Conservation (phyloP, 306 rosid species). For the Citrullus colocynthis region DNA sequence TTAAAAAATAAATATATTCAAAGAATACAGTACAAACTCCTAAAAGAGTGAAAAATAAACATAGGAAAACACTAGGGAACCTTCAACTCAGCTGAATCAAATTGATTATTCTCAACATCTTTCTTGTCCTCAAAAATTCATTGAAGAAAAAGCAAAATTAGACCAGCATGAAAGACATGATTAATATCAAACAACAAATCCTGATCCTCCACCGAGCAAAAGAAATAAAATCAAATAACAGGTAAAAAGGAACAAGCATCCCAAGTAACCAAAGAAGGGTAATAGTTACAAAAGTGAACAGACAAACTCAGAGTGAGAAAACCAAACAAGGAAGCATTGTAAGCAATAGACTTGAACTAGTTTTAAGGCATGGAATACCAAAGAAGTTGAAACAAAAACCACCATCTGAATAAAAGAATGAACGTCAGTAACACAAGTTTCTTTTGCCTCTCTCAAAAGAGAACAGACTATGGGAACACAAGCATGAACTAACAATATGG, state of each 20-base stretch:
- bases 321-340: neutral
- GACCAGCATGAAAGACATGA: neutral
- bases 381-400: neutral
- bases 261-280: neutral
- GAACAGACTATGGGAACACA: neutral
- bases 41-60: neutral
- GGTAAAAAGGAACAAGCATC: neutral
- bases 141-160: conserved; percentile 5
- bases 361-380: neutral
- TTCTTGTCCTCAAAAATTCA: neutral
- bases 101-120: neutral
- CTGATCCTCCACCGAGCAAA: neutral
- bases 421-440: neutral
- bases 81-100: neutral
- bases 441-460: neutral
- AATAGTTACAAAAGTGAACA: neutral
- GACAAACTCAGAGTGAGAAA: neutral
- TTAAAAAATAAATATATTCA: neutral
- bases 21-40: neutral
- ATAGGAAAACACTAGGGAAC: neutral
- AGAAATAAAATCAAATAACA: neutral
- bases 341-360: neutral
- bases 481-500: neutral
- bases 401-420: neutral
- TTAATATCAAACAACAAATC: neutral